Percentiles rank a stretch among this genome's conserved stretches.
Evolutionary conservation across 192 early-diverging fungal species (phyloP).

Genomic region (Oehlia diaphana): DNA sequence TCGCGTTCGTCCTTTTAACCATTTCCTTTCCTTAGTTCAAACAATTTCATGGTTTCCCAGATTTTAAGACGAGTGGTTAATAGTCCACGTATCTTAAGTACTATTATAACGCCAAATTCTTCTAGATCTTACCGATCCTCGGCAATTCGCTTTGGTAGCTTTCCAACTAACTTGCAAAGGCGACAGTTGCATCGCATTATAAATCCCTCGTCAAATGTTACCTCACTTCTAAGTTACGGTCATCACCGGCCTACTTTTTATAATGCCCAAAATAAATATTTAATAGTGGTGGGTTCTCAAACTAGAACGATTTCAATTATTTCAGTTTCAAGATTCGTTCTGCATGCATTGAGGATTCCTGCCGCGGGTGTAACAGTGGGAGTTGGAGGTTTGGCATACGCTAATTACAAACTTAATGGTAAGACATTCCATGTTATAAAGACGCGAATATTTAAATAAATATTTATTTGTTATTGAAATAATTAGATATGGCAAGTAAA

Average conservation of each 20-base stretch:
- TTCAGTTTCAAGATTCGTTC: conserved; percentile 42
- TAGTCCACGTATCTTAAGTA: neutral
- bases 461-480: neutral
- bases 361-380: conserved; percentile 57
- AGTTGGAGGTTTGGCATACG: conserved; percentile 58
- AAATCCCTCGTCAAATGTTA: neutral
- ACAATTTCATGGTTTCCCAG: neutral
- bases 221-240: neutral
- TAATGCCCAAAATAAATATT: neutral
- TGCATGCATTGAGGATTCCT: conserved; percentile 57
- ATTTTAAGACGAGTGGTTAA: neutral
- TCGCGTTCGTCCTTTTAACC: neutral
- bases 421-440: neutral
- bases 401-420: conserved; percentile 64
- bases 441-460: neutral
- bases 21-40: neutral
- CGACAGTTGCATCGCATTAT: neutral
- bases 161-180: neutral
- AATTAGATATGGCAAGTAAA: conserved; percentile 25
- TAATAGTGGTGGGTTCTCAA: neutral
- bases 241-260: neutral
- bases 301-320: conserved; percentile 23
- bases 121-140: neutral
- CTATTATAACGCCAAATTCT: neutral
- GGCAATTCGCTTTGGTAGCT: neutral